Base-by-base conservation (phyloP, 768 basidiomycete species). In the Suillus luteus region DNA sequence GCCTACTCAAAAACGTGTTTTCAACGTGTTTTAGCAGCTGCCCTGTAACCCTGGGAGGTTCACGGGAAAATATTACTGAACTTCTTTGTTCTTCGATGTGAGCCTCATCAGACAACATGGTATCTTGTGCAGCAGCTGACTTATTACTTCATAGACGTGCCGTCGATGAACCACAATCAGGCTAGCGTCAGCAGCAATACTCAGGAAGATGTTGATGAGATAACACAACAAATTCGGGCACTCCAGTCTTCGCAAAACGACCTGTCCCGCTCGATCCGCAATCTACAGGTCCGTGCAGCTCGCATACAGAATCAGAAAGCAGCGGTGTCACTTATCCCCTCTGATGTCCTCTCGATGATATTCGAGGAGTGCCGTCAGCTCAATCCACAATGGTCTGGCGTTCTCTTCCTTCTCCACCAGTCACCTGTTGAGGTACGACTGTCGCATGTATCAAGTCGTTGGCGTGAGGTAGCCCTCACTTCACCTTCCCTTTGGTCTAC, bases 401-500 rank as follows among this genome's bases (percentile, higher is more conserved):
- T 76, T 15, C 74, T 73, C 51, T 69, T 68, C 61, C 67, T 73
- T 10, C 75, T 76, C 40, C 73, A 70, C 54, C 75, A 76, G 58
- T 70, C 68, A n/a, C 75, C 75, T 37, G 38, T 75, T 60, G 75
- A 75, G 63, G 68, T 75, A 40, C 74, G 73, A 37, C 62, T 79
- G 33, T 76, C 79, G 40, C 73, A 75, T 52, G 74, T 79, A 24
- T 72, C 71, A 40, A 69, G 65, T 43, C 73, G 71, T 46, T 78
- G 79, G 79, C 73, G 78, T 38, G 64, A 65, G 7, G 72, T 79
- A 15, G 72, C 79, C 17, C 73, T 79, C 44, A 64, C 72, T 24
- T 68, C 69, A 6, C 75, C 79, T 1, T 73, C 62, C 15, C 70
- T 79, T 61, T 78, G 76, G 79, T 75, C 76, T 19, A 69, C 68